A percentile compares a stretch with the other conserved stretches of the same genome.
phyloP scores from a whole-genome alignment of 2,329 filamentous ascomycete genomes.

The Epichloe scottii region DNA sequence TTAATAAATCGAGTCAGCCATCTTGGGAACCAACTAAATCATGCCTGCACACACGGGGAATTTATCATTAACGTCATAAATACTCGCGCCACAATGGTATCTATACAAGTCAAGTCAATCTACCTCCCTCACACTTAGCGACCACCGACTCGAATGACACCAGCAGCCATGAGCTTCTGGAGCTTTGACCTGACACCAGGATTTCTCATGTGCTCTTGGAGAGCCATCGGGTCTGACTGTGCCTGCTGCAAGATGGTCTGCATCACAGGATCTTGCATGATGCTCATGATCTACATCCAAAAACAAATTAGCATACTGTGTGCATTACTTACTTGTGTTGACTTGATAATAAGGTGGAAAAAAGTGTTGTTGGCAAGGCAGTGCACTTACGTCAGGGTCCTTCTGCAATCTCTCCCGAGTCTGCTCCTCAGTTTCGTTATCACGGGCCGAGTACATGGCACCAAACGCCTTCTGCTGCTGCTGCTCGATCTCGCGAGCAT shows the following conservation, averaged over 20 bases:
- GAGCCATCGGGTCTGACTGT: slow-evolving; percentile 79
- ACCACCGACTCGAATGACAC: slow-evolving; percentile 68
- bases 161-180: slow-evolving; percentile 86
- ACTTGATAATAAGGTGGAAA: background rate
- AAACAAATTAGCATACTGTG: background rate
- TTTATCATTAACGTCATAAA: slow-evolving; percentile 5
- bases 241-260: slow-evolving; percentile 95
- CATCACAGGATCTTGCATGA: slow-evolving; percentile 95
- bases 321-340: background rate
- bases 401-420: slow-evolving; percentile 81
- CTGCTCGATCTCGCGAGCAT: slow-evolving; percentile 81
- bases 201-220: slow-evolving; percentile 97
- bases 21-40: background rate
- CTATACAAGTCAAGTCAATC: slow-evolving; percentile 4
- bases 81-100: slow-evolving; percentile 5
- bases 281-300: slow-evolving; percentile 58
- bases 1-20: background rate
- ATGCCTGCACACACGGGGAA: background rate
- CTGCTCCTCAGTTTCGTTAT: slow-evolving; percentile 93
- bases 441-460: slow-evolving; percentile 79
- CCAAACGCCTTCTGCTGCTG: slow-evolving; percentile 87
- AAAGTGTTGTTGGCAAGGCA: background rate
- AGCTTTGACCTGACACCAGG: slow-evolving; percentile 74
- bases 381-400: slow-evolving; percentile 67
- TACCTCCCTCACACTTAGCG: slow-evolving; percentile 16